Evolutionary conservation across 345 rosid genomes (phyloP), one percentile per base, ranked within the genome.

Genomic region (Atalantia buxifolia): DNA sequence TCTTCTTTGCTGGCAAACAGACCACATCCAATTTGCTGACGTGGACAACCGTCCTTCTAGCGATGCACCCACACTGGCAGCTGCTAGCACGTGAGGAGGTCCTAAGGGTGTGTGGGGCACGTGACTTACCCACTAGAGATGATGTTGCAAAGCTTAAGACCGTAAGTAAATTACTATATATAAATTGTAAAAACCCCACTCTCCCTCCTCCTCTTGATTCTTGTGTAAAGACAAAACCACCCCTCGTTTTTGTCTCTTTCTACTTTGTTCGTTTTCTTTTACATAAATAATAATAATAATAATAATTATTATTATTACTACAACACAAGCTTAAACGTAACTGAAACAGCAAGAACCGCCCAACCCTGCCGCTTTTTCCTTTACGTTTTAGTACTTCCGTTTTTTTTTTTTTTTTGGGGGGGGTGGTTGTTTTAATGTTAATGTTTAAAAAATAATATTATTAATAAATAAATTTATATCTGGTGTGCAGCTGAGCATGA

Each of bases 1-100:
- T 95, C 79, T 93, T 95, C 86, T 93, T 95, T 62, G 97, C 99
- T 60, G 98, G 98, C 48, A 92, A 95, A 78, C 97, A 89, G 80
- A 92, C 99, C 83, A 91, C 98, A 24, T 85, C 98, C 31, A 91
- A 87, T 76, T 33, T 95, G 86, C 89, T 90, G 86, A 93, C 97
- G 83, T 93, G 98, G 99, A 88, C 93, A 36, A 84, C 90, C 31
- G 84, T 95, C 68, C 87, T 92, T 73, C 86, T 92, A 67, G 85
- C 96, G 68, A 82, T 88, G 90, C 96, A 93, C 92, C 95, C 92
- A 74, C 90, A 89, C 38, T 91, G 98, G 98, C 98, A 93, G 86
- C 91, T 80, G 82, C 89, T 79, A 83, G 89, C 96, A 83, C 95
- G 97, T 86, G 92, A 92, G 74, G 97, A 91, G 87, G 92, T 91